Conservation (phyloP, 352 stramenopile genomes). For the Globisporangium camurandrum region DNA sequence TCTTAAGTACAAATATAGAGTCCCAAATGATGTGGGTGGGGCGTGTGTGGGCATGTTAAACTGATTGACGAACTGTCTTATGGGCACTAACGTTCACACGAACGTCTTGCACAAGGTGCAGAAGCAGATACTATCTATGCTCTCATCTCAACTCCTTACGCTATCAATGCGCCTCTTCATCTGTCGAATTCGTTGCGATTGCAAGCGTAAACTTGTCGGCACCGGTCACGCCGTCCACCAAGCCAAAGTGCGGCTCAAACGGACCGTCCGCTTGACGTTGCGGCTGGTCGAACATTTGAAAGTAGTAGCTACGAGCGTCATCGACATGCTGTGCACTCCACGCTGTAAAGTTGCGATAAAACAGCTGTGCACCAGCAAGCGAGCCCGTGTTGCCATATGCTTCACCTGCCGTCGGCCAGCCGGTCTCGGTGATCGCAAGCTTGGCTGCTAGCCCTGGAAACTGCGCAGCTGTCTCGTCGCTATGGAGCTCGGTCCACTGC, state of each 20-base stretch:
- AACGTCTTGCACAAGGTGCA: no score
- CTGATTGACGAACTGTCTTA: no score
- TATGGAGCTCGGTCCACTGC: slow-evolving; percentile 37
- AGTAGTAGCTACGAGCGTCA: slow-evolving; percentile 37
- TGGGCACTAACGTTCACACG: no score
- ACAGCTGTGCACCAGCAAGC: slow-evolving; percentile 26
- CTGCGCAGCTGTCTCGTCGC: slow-evolving; percentile 21
- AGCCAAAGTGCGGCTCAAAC: slow-evolving; percentile 46
- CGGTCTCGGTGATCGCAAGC: slow-evolving; percentile 50
- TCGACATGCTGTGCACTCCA: slow-evolving; percentile 25
- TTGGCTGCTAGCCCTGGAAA: slow-evolving; percentile 40
- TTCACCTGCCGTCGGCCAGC: slow-evolving; percentile 43
- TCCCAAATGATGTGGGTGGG: no score
- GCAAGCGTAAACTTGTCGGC: slow-evolving; percentile 29
- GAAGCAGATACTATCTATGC: no score
- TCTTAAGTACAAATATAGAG: no score
- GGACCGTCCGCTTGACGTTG: slow-evolving; percentile 26
- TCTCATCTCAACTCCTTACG: no score
- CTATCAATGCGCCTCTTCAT: no score
- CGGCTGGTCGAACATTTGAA: slow-evolving; percentile 56
- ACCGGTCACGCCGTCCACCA: slow-evolving; percentile 26
- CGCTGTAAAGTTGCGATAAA: slow-evolving; percentile 27
- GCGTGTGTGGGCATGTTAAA: no score
- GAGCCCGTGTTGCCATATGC: slow-evolving; percentile 35
- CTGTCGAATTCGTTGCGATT: no score